Evolutionary conservation across 768 basidiomycete genomes (phyloP), one percentile per base, ranked within the genome.

Genomic region (Suillus discolor): DNA sequence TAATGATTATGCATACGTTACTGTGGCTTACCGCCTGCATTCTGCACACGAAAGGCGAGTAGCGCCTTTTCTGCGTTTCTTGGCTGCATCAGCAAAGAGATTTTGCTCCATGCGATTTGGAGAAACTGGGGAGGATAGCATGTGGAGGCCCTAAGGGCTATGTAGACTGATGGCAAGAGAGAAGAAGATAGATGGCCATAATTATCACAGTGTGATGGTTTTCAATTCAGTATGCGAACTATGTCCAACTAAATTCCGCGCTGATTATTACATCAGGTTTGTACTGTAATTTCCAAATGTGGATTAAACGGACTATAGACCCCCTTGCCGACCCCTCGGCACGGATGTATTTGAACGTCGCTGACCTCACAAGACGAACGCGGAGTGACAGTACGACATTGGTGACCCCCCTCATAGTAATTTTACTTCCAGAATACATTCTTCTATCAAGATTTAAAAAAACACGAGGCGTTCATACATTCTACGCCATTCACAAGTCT

Each of bases 31-130:
- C 91, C 91, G 84, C 74, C 91, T 83, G 72, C 91, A 93, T 69
- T 93, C 91, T 31, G 91, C 91, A 71, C 91, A 93, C 15, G 89
- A 91, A 55, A 92, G 82, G 51, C 91, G 84, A 6, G 89, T 90
- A 7, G 91, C 90, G 45, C 91, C 91, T 68, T 88, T 89, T 74
- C 87, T 81, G 41, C 87, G 82, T 72, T 88, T 88, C 78, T 87
- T 89, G 2, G 79, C 66, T 3, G 80, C 78, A 65, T 73, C 77
- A 5, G 79, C 69, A 49, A 74, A 74, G 23, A 71, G 18, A 9
- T 28, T 64, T 16, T 68, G 66, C 23, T 77, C 75, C 75, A 77
- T 77, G 25, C 5, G 31, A 34, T 8, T 9, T 47, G 49, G 16
- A 39, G 61, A 25, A 45, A 23, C 41, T 45, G 34, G 62, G 34